Base-by-base conservation (phyloP, 2,329 filamentous ascomycete genomes). In the Phaeosphaeria sp. region DNA sequence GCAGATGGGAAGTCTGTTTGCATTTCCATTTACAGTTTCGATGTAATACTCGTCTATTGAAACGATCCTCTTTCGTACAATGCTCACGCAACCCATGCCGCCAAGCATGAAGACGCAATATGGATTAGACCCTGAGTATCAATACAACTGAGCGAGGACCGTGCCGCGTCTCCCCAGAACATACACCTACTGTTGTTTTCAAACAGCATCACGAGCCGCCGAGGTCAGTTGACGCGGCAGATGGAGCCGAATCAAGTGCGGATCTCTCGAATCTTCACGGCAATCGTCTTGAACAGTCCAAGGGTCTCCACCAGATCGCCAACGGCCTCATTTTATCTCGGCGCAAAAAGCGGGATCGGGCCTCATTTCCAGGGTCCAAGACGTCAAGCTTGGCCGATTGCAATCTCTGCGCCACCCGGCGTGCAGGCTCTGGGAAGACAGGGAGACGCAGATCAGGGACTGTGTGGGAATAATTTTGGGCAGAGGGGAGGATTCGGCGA, bases 221-320 rank as follows among this genome's bases (percentile, higher is more conserved):
- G 30, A 36, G 30, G 30, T 13, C 30, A 36, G 15, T 13, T 13
- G 11, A 3, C 3, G 30, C 30, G 6, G 30, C n/a, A n/a, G n/a
- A n/a, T n/a, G n/a, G n/a, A n/a, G n/a, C n/a, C n/a, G n/a, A n/a
- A n/a, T n/a, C n/a, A n/a, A n/a, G n/a, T n/a, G n/a, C n/a, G n/a
- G n/a, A n/a, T n/a, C n/a, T n/a, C n/a, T n/a, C n/a, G n/a, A n/a
- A n/a, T n/a, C n/a, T n/a, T n/a, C n/a, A n/a, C n/a, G n/a, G n/a
- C n/a, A n/a, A 13, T 36, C 30, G 11, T 36, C 30, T 36, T 36
- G 61, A 63, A 63, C 58, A 43, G 49, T 15, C 30, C n/a, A 55
- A 59, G 58, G 61, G 61, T 61, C 53, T 36, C 46, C 39, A 17
- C 47, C 30, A n/a, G 47, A 49, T 36, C 8, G 22, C 27, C n/a